A percentile compares a stretch with the other conserved stretches of the same genome.
Conservation (phyloP, 148 eudicot genomes). For the Camellia granthamiana region DNA sequence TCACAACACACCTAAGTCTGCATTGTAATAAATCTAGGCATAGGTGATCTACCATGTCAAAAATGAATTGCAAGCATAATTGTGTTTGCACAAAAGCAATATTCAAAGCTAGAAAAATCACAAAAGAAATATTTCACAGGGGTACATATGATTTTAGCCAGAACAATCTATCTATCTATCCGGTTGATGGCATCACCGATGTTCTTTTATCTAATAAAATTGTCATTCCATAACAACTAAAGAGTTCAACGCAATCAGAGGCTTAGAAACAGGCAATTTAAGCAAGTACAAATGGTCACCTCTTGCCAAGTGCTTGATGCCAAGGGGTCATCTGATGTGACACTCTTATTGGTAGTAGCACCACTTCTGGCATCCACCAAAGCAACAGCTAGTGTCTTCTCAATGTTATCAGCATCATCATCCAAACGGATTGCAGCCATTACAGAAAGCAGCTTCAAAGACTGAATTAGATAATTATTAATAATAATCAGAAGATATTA, state of each 20-base stretch:
- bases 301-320: constrained; percentile 94
- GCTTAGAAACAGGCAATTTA: not conserved
- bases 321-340: constrained; percentile 53
- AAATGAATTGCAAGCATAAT: not conserved
- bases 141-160: not conserved
- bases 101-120: not conserved
- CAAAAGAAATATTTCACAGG: not conserved
- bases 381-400: constrained; percentile 57
- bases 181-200: no score
- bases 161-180: not conserved
- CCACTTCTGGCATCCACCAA: constrained; percentile 44
- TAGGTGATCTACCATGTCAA: not conserved
- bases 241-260: not conserved
- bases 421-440: constrained; percentile 82
- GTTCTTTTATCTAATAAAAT: no score
- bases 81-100: not conserved
- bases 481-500: constrained; percentile 1
- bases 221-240: not conserved
- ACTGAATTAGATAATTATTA: constrained; percentile 34
- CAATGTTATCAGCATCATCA: constrained; percentile 60
- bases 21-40: not conserved
- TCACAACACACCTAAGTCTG: not conserved
- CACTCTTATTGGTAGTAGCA: constrained; percentile 36
- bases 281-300: constrained; percentile 33
- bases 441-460: constrained; percentile 72